Evolutionary conservation across 495 filamentous ascomycete species (phyloP).

Genomic region (Alectoria sarmentosa): DNA sequence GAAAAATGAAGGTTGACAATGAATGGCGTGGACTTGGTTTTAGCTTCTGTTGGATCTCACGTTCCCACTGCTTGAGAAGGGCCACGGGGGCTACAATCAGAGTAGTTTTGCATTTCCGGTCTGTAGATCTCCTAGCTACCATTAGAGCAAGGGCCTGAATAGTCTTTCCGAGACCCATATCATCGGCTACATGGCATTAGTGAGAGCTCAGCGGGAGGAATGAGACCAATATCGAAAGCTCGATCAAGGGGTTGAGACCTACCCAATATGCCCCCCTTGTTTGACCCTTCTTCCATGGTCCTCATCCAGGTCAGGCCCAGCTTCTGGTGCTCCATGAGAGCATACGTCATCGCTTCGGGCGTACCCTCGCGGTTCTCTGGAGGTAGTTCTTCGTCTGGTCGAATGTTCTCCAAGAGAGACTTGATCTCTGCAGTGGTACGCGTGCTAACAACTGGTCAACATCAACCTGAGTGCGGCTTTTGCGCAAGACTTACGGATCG

Average conservation of each 20-base stretch:
- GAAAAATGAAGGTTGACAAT: constrained; percentile 61
- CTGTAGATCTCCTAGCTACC: constrained; percentile 56
- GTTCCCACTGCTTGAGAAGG: constrained; percentile 82
- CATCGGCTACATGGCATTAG: constrained; percentile 53
- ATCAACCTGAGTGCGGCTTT: background rate
- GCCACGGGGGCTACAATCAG: constrained; percentile 84
- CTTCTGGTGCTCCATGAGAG: constrained; percentile 77
- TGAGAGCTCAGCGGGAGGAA: background rate
- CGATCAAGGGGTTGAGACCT: background rate
- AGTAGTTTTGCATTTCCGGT: constrained; percentile 66
- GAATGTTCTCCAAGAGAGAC: constrained; percentile 61
- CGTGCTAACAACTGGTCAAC: constrained; percentile 22
- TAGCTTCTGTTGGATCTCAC: constrained; percentile 72
- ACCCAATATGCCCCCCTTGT: constrained; percentile 65
- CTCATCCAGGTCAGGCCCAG: constrained; percentile 78
- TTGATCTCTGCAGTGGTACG: constrained; percentile 60
- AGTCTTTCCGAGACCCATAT: constrained; percentile 97
- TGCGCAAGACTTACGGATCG: constrained; percentile 36
- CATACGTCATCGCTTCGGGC: constrained; percentile 60
- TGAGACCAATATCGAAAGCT: background rate
- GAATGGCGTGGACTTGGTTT: constrained; percentile 43
- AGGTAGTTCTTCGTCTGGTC: constrained; percentile 63
- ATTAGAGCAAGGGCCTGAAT: constrained; percentile 84
- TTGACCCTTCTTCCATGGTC: constrained; percentile 66
- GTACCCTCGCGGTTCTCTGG: constrained; percentile 62